Base-by-base conservation (phyloP, 371 early-diverging fungal genomes). In the Syncephalastrum monosporum region DNA sequence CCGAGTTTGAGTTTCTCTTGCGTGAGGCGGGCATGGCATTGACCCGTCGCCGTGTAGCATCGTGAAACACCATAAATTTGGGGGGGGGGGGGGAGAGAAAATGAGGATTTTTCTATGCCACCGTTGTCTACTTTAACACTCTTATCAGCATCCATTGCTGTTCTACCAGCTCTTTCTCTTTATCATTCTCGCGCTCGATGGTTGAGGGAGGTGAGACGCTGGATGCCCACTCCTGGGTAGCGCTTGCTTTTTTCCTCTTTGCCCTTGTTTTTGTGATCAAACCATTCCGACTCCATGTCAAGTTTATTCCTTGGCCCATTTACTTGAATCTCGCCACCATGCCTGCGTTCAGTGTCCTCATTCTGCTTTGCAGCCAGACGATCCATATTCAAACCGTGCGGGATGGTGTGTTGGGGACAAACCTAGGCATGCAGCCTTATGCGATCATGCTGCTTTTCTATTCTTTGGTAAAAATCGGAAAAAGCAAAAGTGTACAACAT, bases 391-490 rank as follows among this genome's bases (percentile, higher is more conserved):
- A 63, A 12, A 84, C 79, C 23, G 73, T 92, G 13, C 59, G 59
- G 12, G 65, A 72, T 47, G 91, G 91, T 0, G 75, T 90, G 55
- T 61, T 87, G 4, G 91, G 91, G 10, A 68, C 77, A 14, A 60
- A 60, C 14, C 66, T 77, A 8, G 82, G 79, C 21, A 81, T 92
- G n/a, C 72, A 89, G 63, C 93, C 91, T 0, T 91, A 88, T 67
- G 81, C 89, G 5, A 83, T 91, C 6, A 71, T 91, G 59, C 79
- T 91, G n/a, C 75, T 92, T 12, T 83, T 91, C 45, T 86, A 87
- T 64, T 82, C 89, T 1, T 72, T 90, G 75, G 89, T 81, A 74
- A 56, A 56, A 70, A 51, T 21, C 2, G 21, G 12, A 13, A 33
- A 19, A 16, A 23, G 43, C 41, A 17, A 42, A 43, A 53, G 19